phyloP scores from a whole-genome alignment of 805 yeast species.

The Scheffersomyces ergatensis region DNA sequence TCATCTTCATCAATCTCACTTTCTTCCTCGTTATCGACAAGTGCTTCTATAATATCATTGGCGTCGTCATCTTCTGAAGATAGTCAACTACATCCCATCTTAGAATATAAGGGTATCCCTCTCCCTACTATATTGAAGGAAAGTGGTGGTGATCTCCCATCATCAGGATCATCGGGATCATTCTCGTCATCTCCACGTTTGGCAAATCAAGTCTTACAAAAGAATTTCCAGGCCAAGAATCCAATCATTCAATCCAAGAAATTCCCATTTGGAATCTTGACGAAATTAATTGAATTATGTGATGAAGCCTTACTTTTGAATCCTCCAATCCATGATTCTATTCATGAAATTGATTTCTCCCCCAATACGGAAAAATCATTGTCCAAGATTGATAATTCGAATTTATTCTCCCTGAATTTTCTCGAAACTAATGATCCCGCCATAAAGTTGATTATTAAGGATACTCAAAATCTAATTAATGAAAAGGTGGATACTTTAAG shows the following conservation, averaged over 20 bases:
- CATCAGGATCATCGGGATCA: neutral
- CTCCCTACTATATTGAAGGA: conserved; percentile 29
- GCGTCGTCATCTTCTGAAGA: conserved; percentile 16
- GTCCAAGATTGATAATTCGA: conserved; percentile 41
- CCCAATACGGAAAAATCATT: conserved; percentile 63
- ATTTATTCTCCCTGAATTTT: conserved; percentile 26
- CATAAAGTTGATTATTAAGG: conserved; percentile 57
- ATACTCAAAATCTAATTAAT: conserved; percentile 59
- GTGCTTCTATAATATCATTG: conserved; percentile 12
- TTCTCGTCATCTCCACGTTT: conserved; percentile 15
- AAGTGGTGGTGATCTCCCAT: neutral
- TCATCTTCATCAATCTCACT: conserved; percentile 9
- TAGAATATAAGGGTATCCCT: conserved; percentile 59
- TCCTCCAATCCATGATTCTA: conserved; percentile 42
- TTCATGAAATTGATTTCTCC: conserved; percentile 38
- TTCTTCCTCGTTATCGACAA: conserved; percentile 10
- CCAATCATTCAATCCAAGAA: conserved; percentile 43
- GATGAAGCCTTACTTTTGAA: conserved; percentile 74
- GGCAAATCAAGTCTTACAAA: conserved; percentile 13
- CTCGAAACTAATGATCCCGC: conserved; percentile 60
- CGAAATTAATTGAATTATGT: conserved; percentile 59
- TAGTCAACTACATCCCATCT: conserved; percentile 11
- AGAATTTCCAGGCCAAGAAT: conserved; percentile 17
- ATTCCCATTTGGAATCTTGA: conserved; percentile 63
- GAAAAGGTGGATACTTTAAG: conserved; percentile 69